Evolutionary conservation across 208 protist genomes (phyloP).

Genomic region (Trypanosoma caninum): DNA sequence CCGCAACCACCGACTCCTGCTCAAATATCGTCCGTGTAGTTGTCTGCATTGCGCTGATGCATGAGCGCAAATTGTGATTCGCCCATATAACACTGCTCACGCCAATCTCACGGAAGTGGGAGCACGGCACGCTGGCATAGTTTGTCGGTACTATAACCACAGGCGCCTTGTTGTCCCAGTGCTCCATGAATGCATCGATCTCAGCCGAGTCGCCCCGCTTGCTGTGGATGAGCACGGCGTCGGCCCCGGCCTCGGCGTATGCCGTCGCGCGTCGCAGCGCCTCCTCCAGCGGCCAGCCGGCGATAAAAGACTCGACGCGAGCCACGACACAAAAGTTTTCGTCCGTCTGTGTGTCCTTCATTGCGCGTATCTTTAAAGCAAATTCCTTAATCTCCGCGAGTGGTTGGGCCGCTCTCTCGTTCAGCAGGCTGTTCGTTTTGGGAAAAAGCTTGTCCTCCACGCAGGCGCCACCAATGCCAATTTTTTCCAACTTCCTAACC

Average conservation of each 20-base stretch:
- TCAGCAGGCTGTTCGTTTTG: slow-evolving; percentile 77
- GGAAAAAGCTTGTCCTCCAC: slow-evolving; percentile 85
- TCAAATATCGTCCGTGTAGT: slow-evolving; percentile 49
- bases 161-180: slow-evolving; percentile 46
- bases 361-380: slow-evolving; percentile 58
- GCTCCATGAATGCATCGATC: slow-evolving; percentile 67
- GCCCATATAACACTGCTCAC: slow-evolving; percentile 72
- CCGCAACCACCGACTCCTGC: slow-evolving; percentile 44
- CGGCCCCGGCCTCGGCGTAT: slow-evolving; percentile 65
- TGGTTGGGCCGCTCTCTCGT: slow-evolving; percentile 38
- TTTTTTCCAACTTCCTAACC: slow-evolving; percentile 65
- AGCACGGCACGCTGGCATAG: slow-evolving; percentile 51
- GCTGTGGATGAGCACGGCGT: slow-evolving; percentile 75
- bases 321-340: slow-evolving; percentile 71
- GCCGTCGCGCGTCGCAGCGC: slow-evolving; percentile 57
- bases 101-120: slow-evolving; percentile 49
- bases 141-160: slow-evolving; percentile 86
- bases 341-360: slow-evolving; percentile 71
- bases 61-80: slow-evolving; percentile 64
- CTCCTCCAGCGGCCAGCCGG: slow-evolving; percentile 76
- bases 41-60: slow-evolving; percentile 56
- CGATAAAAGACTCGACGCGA: slow-evolving; percentile 80
- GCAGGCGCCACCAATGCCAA: slow-evolving; percentile 67
- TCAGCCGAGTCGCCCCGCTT: slow-evolving; percentile 59
- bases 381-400: slow-evolving; percentile 78